These are phyloP conservation scores for Oryza rufipogon DNA, from an alignment of 176 grass and related monocot species.

Conservation along the genomic window DNA sequence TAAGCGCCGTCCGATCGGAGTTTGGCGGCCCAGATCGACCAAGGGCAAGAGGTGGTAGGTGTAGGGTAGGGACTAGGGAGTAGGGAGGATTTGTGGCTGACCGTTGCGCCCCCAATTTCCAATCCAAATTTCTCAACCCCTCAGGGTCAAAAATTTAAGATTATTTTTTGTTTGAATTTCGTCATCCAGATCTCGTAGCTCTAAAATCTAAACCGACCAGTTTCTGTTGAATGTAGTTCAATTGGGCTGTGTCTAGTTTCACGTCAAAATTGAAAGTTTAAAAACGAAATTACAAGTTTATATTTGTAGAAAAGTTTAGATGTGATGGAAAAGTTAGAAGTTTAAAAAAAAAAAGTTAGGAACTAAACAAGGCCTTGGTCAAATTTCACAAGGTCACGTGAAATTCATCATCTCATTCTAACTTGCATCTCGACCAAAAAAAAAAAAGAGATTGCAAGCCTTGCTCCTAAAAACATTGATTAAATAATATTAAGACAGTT, in stretches of 20 bases:
- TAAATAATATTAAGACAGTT: no score
- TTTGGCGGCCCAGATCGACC: not conserved
- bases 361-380: not conserved
- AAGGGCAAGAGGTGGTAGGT: not conserved
- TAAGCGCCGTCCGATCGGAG: not conserved
- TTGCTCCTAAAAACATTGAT: not conserved
- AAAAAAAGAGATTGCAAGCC: not conserved
- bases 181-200: not conserved
- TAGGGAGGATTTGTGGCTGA: no score
- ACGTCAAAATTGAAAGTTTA: no score
- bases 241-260: no score
- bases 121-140: no score
- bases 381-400: not conserved
- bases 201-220: no score
- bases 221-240: not conserved
- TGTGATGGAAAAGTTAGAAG: no score
- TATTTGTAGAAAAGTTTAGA: no score
- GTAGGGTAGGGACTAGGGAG: no score
- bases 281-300: no score
- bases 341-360: no score
- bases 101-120: no score
- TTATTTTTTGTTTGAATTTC: not conserved
- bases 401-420: not conserved
- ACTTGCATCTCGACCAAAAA: not conserved
- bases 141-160: not conserved